Base-by-base conservation (phyloP, 1,284 basidiomycete genomes). In the Austropuccinia psidii region DNA sequence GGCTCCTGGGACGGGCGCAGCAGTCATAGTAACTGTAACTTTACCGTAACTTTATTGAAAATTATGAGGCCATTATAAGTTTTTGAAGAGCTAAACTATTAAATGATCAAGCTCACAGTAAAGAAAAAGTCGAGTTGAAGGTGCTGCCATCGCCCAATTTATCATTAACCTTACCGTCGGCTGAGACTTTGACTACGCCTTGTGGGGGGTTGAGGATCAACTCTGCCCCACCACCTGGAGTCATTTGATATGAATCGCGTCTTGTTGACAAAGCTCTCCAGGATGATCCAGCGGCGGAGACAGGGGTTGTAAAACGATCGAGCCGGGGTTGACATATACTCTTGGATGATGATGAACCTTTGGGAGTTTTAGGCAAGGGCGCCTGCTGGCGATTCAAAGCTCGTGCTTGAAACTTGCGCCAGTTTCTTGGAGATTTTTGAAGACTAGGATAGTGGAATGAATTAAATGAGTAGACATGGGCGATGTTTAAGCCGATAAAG, bases 41-140 rank as follows among this genome's bases (percentile, higher is more conserved):
- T 73, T 73, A 4, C 70, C 70, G 31, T 73, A 73, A 4, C 70
- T 73, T 15, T 55, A 35, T 29, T n/a, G 29, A 47, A 11, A 13
- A 24, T 9, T 8, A 33, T 21, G 37, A 24, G 43, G 7, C 41
- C 13, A 37, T 55, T n/a, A 21, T 43, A 41, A 57, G 31, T 35
- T 24, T 24, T 21, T 19, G 31, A 39, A 27, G 31, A 47, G 47
- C 4, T 15, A 72, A 39, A 72, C 11, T 2, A 50, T 19, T 6
- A 21, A 52, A 50, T 37, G 24, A 54, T 27, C n/a, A 15, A 9
- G 0, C 35, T 61, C 24, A 73, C 70, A 64, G 24, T 24, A 73
- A 64, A 6, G 60, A 49, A 37, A 47, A 73, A 13, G 70, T 73
- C 0, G 60, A 73, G 39, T 73, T 73, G n/a, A 73, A 37, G 17